These are phyloP conservation scores for Lactarius psammicola DNA, from an alignment of 768 basidiomycete genomes.

Conservation along the genomic window DNA sequence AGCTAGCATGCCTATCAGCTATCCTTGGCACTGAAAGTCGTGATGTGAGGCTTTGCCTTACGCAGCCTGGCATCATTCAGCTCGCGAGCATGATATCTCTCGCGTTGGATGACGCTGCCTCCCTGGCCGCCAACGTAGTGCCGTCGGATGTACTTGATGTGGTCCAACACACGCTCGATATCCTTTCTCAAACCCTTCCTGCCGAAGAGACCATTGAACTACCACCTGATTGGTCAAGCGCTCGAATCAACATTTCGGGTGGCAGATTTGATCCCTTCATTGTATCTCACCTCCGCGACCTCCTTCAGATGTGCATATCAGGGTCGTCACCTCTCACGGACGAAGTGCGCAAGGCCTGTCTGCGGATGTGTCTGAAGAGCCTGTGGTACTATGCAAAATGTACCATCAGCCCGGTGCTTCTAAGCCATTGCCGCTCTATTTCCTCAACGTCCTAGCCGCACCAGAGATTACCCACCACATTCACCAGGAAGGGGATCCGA, in stretches of 20 bases:
- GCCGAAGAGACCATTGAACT: not conserved
- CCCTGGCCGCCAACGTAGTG: not conserved
- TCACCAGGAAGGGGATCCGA: too few relatives aligned
- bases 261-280: not conserved
- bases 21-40: not conserved
- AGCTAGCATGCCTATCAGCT: not conserved
- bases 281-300: not conserved
- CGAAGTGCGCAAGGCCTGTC: not conserved
- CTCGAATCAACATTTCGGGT: not conserved
- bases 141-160: not conserved
- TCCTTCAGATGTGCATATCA: not conserved
- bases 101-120: not conserved
- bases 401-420: too few relatives aligned
- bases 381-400: too few relatives aligned
- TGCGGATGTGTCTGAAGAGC: not conserved
- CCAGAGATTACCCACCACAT: too few relatives aligned
- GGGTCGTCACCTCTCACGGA: not conserved
- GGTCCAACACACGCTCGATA: not conserved
- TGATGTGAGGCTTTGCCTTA: not conserved
- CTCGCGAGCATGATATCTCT: not conserved
- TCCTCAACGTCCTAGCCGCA: too few relatives aligned
- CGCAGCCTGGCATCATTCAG: not conserved
- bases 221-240: not conserved
- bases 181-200: not conserved
- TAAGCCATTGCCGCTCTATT: too few relatives aligned